These are phyloP conservation scores for Phytophthora brassicae DNA, from an alignment of 352 stramenopile species.

Conservation along the genomic window DNA sequence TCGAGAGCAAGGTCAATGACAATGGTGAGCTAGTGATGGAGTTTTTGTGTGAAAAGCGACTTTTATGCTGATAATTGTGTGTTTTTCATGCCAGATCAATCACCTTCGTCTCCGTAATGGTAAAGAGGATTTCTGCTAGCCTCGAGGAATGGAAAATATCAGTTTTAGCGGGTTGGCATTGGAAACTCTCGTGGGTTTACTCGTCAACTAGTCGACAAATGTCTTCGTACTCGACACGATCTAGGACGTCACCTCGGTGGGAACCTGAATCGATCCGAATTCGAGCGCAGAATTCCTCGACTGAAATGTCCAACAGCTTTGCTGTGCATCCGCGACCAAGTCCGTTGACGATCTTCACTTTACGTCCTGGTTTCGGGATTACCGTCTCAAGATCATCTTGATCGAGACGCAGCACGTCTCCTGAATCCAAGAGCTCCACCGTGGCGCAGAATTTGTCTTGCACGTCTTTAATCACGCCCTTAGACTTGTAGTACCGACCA, in stretches of 20 bases:
- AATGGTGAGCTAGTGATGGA: slow-evolving; percentile 10
- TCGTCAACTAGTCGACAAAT: slow-evolving; percentile 71
- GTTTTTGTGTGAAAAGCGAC: slow-evolving; percentile 8
- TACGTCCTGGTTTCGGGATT: slow-evolving; percentile 69
- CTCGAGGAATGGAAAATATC: slow-evolving; percentile 13
- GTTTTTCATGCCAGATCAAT: slow-evolving; percentile 7
- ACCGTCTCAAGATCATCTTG: slow-evolving; percentile 91
- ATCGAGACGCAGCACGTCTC: slow-evolving; percentile 81
- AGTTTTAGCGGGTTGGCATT: background rate
- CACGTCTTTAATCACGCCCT: slow-evolving; percentile 76
- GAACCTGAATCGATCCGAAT: slow-evolving; percentile 66
- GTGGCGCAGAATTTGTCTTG: slow-evolving; percentile 82
- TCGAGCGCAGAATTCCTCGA: slow-evolving; percentile 66
- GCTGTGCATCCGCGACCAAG: slow-evolving; percentile 54
- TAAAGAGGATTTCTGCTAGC: background rate
- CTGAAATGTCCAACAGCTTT: slow-evolving; percentile 71
- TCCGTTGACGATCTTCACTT: slow-evolving; percentile 82
- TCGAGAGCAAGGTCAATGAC: slow-evolving; percentile 22
- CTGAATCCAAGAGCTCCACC: slow-evolving; percentile 80
- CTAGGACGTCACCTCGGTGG: slow-evolving; percentile 60
- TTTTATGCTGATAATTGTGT: background rate
- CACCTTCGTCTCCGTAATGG: slow-evolving; percentile 25
- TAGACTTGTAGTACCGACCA: slow-evolving; percentile 90
- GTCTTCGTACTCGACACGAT: slow-evolving; percentile 84
- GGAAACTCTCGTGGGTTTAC: slow-evolving; percentile 1